Base-by-base conservation (phyloP, 352 stramenopile genomes). In the Peronosclerospora sorghi region DNA sequence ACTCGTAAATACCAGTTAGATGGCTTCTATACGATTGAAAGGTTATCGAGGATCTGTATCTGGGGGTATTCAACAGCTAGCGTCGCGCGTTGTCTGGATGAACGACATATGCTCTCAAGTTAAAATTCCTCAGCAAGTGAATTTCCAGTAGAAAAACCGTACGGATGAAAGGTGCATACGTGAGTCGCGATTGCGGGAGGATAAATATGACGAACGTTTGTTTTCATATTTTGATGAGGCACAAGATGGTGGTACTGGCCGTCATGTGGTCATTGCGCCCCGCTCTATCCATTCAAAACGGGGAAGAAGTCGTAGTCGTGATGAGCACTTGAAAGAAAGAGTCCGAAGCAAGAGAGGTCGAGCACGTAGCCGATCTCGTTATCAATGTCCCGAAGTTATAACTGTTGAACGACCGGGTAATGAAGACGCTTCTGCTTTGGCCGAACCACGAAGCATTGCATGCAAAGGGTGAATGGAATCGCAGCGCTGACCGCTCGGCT, bases 1-100 rank as follows among this genome's bases (percentile, higher is more conserved):
- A 12, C 29, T 19, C 1, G 18, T 41, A 4, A 27, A 21, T 27
- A 20, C 6, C 1, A n/a, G 8, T 18, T 41, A 13, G 20, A 19
- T 18, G 2, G 41, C 19, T 21, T 15, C 15, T 15, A 2, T 19
- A 23, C 34, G 30, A 24, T 42, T 37, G 17, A 15, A 34, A 91
- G 79, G 79, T 2, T 91, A 83, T 38, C 67, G 68, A 32, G 50
- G 73, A 26, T 79, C 72, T 7, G 48, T 92, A 9, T 92, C 79
- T 8, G 72, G 76, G 0, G 74, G 88, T 45, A 46, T 92, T 9
- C 79, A 92, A 45, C 73, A 87, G 35, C 48, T 92, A 13, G 76
- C 79, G 5, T 75, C 79, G 8, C 66, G 74, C 24, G 63, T 92
- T 7, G 62, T 92, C 32, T 92, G 71, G 68, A 46, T 84, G 17